Conservation (phyloP, 331 rosid species). For the Quercus lobata region DNA sequence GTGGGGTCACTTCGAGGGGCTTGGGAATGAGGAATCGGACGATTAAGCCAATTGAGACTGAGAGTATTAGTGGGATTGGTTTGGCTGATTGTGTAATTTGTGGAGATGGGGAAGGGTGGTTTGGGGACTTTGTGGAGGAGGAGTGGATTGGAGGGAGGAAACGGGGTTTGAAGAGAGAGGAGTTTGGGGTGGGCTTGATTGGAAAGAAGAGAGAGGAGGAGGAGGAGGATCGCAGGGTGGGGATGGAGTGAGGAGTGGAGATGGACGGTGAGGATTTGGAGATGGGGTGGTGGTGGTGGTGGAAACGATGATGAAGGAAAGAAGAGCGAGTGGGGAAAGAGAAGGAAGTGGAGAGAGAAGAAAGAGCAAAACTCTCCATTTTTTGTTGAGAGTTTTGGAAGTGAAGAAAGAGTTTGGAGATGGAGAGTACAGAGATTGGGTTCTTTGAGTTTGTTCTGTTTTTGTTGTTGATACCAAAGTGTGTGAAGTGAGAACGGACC, state of each 20-base stretch:
- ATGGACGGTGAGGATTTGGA: conserved; percentile 36
- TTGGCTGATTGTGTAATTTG: conserved; percentile 31
- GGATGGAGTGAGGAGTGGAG: conserved; percentile 2
- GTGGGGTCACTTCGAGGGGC: conserved; percentile 62
- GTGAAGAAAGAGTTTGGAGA: not conserved
- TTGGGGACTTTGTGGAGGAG: conserved; percentile 10
- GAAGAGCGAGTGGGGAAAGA: conserved; percentile 23
- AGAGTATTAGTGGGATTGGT: conserved; percentile 50
- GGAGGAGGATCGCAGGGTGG: conserved; percentile 35
- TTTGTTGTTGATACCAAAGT: too few relatives aligned
- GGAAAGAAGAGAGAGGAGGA: conserved; percentile 17
- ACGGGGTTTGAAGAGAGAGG: conserved; percentile 18
- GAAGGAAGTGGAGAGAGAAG: conserved; percentile 48
- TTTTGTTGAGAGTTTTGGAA: not conserved
- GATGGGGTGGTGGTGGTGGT: conserved; percentile 29
- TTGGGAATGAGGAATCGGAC: conserved; percentile 71
- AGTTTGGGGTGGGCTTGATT: conserved; percentile 11
- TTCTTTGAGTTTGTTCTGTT: too few relatives aligned
- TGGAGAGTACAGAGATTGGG: too few relatives aligned
- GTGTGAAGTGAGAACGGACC: too few relatives aligned
- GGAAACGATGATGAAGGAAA: not conserved
- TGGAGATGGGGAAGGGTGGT: not conserved
- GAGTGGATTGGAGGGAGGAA: conserved; percentile 39
- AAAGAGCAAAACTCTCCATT: conserved; percentile 74
- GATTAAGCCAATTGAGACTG: conserved; percentile 56